Conservation (phyloP, 768 basidiomycete species). For the Xerocomellus amylosporus region DNA sequence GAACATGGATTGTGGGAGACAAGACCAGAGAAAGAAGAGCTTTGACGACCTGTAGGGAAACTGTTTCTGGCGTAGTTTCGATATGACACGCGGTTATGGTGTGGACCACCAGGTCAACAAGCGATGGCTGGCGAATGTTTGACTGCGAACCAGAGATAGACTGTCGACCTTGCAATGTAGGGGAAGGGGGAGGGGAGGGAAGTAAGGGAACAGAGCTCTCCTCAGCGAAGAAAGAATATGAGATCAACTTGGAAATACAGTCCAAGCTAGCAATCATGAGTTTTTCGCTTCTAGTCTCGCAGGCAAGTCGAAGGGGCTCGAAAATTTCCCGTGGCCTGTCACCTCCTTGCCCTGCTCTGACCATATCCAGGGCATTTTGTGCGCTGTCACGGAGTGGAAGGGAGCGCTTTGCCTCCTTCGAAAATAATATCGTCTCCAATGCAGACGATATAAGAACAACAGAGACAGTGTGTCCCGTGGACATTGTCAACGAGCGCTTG, state of each 20-base stretch:
- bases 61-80: slow-evolving; percentile 83
- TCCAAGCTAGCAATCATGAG: slow-evolving; percentile 96
- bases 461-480: slow-evolving; percentile 71
- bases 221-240: slow-evolving; percentile 95
- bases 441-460: slow-evolving; percentile 81
- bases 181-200: slow-evolving; percentile 78
- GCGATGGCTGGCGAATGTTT: slow-evolving; percentile 58
- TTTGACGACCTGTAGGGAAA: slow-evolving; percentile 96
- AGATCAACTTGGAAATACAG: slow-evolving; percentile 95
- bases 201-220: slow-evolving; percentile 42
- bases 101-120: slow-evolving; percentile 91
- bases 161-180: slow-evolving; percentile 43
- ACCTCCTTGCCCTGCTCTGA: slow-evolving; percentile 70
- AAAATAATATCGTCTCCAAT: slow-evolving; percentile 79
- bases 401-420: slow-evolving; percentile 86
- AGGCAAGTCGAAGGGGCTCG: slow-evolving; percentile 93
- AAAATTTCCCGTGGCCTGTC: slow-evolving; percentile 85
- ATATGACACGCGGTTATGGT: slow-evolving; percentile 92
- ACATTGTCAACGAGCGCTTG: slow-evolving; percentile 58
- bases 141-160: slow-evolving; percentile 47
- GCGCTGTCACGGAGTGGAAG: slow-evolving; percentile 79
- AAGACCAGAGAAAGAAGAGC: slow-evolving; percentile 87
- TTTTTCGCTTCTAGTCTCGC: slow-evolving; percentile 91
- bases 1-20: slow-evolving; percentile 82
- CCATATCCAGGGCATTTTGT: slow-evolving; percentile 77